Evolutionary conservation across 1,284 basidiomycete genomes (phyloP).

Genomic region (Albatrellus sp.): DNA sequence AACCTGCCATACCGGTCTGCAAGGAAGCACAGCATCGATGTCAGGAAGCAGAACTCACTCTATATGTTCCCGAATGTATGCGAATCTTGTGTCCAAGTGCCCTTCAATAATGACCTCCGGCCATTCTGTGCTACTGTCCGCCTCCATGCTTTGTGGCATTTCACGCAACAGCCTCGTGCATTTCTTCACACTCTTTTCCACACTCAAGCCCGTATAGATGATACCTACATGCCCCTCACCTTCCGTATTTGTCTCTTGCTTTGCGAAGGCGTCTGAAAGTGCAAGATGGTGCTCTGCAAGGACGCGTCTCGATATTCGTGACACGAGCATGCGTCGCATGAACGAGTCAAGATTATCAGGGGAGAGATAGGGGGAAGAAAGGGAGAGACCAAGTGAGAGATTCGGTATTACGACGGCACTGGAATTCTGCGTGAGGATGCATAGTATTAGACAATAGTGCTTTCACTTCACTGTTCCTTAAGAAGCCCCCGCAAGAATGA

Average conservation of each 20-base stretch:
- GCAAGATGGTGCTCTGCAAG: slow-evolving; percentile 86
- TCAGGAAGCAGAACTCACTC: slow-evolving; percentile 36
- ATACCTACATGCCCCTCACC: slow-evolving; percentile 71
- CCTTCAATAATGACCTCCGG: slow-evolving; percentile 68
- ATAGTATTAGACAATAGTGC: neutral
- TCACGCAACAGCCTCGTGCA: slow-evolving; percentile 50
- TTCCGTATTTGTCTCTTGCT: slow-evolving; percentile 14
- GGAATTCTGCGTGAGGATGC: slow-evolving; percentile 9
- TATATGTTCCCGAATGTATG: slow-evolving; percentile 83
- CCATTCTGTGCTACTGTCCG: slow-evolving; percentile 24
- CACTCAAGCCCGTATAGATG: slow-evolving; percentile 68
- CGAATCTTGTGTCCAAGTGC: slow-evolving; percentile 59
- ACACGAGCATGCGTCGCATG: slow-evolving; percentile 85
- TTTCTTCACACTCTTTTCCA: slow-evolving; percentile 59
- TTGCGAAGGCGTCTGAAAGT: slow-evolving; percentile 48
- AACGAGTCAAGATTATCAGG: slow-evolving; percentile 78
- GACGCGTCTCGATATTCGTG: slow-evolving; percentile 81
- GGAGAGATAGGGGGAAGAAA: slow-evolving; percentile 66
- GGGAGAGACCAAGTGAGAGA: slow-evolving; percentile 63
- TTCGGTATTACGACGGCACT: slow-evolving; percentile 70
- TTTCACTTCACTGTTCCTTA: slow-evolving; percentile 58
- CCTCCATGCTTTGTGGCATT: slow-evolving; percentile 26
- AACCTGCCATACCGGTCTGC: slow-evolving; percentile 39
- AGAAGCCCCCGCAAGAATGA: slow-evolving; percentile 53
- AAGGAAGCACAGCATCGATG: neutral